Evolutionary conservation across 2,329 filamentous ascomycete genomes (phyloP).

Genomic region (Phialocephala sp.): DNA sequence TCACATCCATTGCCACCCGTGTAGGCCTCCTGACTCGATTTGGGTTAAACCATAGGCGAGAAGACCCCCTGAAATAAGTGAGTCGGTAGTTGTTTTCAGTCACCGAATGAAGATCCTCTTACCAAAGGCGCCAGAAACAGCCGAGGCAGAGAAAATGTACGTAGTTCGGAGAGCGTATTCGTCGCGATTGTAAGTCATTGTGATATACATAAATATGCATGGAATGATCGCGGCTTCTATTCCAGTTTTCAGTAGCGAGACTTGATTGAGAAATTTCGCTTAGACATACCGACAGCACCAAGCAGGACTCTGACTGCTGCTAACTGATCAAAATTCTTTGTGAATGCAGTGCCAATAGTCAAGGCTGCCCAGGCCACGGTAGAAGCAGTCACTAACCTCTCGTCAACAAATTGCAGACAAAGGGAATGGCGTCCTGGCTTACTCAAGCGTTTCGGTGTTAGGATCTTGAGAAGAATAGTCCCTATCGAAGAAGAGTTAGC

Average conservation of each 20-base stretch:
- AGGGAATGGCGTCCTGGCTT: background rate
- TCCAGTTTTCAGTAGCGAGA: background rate
- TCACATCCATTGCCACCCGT: slow-evolving; percentile 18
- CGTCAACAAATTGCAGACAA: background rate
- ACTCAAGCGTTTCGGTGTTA: slow-evolving; percentile 13
- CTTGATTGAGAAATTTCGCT: background rate
- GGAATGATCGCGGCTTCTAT: slow-evolving; percentile 17
- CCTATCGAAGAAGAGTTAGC: background rate
- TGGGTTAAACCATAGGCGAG: slow-evolving; percentile 18
- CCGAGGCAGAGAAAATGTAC: slow-evolving; percentile 17
- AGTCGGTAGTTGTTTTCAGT: background rate
- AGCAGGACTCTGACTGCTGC: slow-evolving; percentile 23
- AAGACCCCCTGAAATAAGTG: slow-evolving; percentile 4
- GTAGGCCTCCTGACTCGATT: slow-evolving; percentile 12
- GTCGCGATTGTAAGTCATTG: slow-evolving; percentile 21
- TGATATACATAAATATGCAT: slow-evolving; percentile 21
- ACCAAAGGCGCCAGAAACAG: slow-evolving; percentile 18
- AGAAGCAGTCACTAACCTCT: slow-evolving; percentile 8
- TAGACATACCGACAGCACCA: slow-evolving; percentile 13
- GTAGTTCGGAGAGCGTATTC: slow-evolving; percentile 16
- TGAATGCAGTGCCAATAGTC: slow-evolving; percentile 29
- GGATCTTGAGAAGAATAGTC: slow-evolving; percentile 14
- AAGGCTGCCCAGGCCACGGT: slow-evolving; percentile 19
- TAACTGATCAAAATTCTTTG: slow-evolving; percentile 24
- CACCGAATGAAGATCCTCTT: background rate